Percentiles rank a stretch among this genome's conserved stretches.
Conservation (phyloP, 768 basidiomycete genomes). For the Leccinum longicurvipes region DNA sequence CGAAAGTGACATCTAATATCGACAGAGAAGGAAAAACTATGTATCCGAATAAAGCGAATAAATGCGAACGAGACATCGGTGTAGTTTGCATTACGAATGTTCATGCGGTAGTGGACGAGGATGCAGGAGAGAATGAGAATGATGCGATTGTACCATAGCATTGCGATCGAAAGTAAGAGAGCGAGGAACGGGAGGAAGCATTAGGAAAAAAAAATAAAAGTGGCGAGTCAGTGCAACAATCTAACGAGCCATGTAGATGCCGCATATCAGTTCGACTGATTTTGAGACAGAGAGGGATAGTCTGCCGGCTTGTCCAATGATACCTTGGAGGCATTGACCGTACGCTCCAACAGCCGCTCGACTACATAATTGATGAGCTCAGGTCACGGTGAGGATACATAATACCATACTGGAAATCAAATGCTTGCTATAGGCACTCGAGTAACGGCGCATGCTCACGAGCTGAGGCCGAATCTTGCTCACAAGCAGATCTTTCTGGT, state of each 20-base stretch:
- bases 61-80: slow-evolving; percentile 19
- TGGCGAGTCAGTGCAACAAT: slow-evolving; percentile 8
- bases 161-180: slow-evolving; percentile 28
- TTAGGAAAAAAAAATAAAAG: neutral
- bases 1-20: slow-evolving; percentile 24
- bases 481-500: slow-evolving; percentile 68
- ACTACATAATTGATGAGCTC: slow-evolving; percentile 39
- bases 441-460: slow-evolving; percentile 64
- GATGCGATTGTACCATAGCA: slow-evolving; percentile 38
- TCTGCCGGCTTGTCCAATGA: slow-evolving; percentile 29
- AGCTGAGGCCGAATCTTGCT: slow-evolving; percentile 65
- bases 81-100: slow-evolving; percentile 37
- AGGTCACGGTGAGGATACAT: neutral
- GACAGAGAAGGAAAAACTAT: slow-evolving; percentile 29
- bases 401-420: slow-evolving; percentile 65
- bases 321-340: slow-evolving; percentile 28
- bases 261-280: slow-evolving; percentile 18
- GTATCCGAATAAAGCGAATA: slow-evolving; percentile 24
- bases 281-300: slow-evolving; percentile 28
- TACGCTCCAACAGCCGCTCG: slow-evolving; percentile 65
- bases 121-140: slow-evolving; percentile 27
- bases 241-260: slow-evolving; percentile 5
- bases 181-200: slow-evolving; percentile 4
- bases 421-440: slow-evolving; percentile 76
- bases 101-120: slow-evolving; percentile 32